A percentile compares a stretch with the other conserved stretches of the same genome.
Conservation (phyloP, 2,329 filamentous ascomycete genomes). For the Phaeosphaeriaceae sp. region DNA sequence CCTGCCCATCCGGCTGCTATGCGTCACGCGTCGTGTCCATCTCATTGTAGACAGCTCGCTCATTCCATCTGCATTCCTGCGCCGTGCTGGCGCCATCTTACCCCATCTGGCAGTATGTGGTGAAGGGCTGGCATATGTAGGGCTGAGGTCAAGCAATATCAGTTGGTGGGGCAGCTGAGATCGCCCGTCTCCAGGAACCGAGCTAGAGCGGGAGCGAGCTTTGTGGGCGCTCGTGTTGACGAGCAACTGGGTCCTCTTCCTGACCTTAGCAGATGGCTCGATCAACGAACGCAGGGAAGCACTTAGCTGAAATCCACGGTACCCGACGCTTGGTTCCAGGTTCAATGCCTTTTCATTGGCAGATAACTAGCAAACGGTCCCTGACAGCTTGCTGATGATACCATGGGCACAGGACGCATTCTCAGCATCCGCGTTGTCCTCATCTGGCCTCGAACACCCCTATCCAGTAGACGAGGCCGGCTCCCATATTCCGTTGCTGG, state of each 20-base stretch:
- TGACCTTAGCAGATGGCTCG: background rate
- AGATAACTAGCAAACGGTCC: background rate
- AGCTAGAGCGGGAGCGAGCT: constrained; percentile 9
- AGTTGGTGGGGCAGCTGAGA: background rate
- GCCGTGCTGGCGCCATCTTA: background rate
- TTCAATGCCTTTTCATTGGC: background rate
- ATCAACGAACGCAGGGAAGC: constrained; percentile 1
- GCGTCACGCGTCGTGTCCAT: background rate
- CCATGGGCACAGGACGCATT: background rate
- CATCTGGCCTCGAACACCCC: background rate
- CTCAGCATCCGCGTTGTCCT: background rate
- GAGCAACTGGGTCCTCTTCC: constrained; percentile 4
- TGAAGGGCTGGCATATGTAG: background rate
- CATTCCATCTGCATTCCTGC: background rate
- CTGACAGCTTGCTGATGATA: background rate
- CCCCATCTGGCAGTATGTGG: background rate
- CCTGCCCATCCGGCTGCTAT: constrained; percentile 7
- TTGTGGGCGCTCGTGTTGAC: constrained; percentile 9
- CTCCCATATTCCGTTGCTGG: background rate
- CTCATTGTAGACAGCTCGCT: background rate
- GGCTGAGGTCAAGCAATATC: constrained; percentile 7
- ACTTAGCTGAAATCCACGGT: background rate
- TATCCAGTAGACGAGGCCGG: background rate
- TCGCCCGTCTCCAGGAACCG: background rate
- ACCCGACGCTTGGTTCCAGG: background rate